Percentiles rank a stretch among this genome's conserved stretches.
phyloP scores from a whole-genome alignment of 805 yeast species.

The Starmera quercuum region DNA sequence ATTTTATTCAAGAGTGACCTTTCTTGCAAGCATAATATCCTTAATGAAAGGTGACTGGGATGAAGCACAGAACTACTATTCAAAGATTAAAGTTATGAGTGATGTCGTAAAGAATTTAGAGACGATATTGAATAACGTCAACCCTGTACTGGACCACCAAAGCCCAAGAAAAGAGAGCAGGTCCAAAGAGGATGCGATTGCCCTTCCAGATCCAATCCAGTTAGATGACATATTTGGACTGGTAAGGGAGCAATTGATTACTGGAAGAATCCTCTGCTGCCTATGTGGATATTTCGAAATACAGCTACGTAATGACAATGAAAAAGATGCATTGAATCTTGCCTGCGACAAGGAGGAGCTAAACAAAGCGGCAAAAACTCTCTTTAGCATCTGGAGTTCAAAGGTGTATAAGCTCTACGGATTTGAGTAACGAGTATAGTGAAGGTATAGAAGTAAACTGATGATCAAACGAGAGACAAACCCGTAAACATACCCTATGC shows the following conservation, averaged over 20 bases:
- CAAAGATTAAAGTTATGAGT: neutral
- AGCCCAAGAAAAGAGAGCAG: conserved; percentile 1
- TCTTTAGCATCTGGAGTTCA: too few relatives aligned
- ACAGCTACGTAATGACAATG: conserved; percentile 6
- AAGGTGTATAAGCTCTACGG: too few relatives aligned
- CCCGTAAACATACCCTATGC: too few relatives aligned
- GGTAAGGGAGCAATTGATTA: conserved; percentile 20
- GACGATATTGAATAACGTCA: conserved; percentile 9
- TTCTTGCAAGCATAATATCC: conserved; percentile 14
- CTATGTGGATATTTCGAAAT: conserved; percentile 26
- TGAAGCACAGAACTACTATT: conserved; percentile 3
- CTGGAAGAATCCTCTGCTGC: conserved; percentile 27
- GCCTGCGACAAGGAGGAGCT: too few relatives aligned
- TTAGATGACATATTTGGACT: conserved; percentile 18
- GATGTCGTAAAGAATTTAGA: conserved; percentile 3
- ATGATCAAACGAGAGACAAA: too few relatives aligned
- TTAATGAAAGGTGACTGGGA: conserved; percentile 18
- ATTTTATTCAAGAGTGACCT: conserved; percentile 2
- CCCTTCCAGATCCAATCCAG: conserved; percentile 3
- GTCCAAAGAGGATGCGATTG: neutral
- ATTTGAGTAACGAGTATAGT: too few relatives aligned
- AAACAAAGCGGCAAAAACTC: too few relatives aligned
- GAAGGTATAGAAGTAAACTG: too few relatives aligned
- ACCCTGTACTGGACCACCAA: conserved; percentile 17
- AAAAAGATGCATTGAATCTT: too few relatives aligned